Evolutionary conservation across 2,329 filamentous ascomycete species (phyloP).

Genomic region (Truncatella angustata): DNA sequence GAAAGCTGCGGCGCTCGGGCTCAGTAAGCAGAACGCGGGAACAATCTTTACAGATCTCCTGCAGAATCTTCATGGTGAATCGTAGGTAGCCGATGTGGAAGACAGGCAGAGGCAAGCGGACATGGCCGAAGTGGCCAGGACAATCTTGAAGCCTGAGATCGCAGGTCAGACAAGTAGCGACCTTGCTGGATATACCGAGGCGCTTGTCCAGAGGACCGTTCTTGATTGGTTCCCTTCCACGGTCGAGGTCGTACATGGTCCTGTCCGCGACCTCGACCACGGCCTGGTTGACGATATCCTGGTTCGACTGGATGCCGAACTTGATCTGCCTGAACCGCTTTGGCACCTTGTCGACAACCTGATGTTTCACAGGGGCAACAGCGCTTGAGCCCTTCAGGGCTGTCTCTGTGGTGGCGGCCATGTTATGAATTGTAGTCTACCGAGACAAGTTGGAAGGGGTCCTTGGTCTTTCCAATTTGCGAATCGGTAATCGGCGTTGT

Average conservation of each 20-base stretch:
- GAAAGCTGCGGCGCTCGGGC: conserved; percentile 69
- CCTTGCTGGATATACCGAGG: conserved; percentile 79
- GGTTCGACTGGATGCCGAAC: conserved; percentile 91
- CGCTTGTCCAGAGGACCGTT: conserved; percentile 87
- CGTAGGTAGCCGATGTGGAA: conserved; percentile 97
- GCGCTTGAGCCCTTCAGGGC: conserved; percentile 15
- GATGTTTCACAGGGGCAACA: conserved; percentile 65
- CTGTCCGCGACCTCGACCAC: conserved; percentile 94
- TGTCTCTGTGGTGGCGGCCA: conserved; percentile 25
- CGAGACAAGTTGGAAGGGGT: no score
- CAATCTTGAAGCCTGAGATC: conserved; percentile 78
- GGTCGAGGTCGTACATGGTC: conserved; percentile 86
- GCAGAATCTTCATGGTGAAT: conserved; percentile 86
- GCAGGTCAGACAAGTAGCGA: conserved; percentile 77
- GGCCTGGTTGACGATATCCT: conserved; percentile 93
- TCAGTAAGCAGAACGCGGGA: conserved; percentile 81
- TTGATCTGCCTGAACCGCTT: conserved; percentile 92
- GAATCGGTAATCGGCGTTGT: no score
- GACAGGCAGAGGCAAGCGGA: conserved; percentile 83
- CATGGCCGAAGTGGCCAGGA: conserved; percentile 93
- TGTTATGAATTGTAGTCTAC: no score
- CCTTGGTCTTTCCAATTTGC: no score
- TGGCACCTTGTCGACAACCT: conserved; percentile 83
- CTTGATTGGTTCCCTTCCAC: conserved; percentile 70
- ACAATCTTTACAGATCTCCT: conserved; percentile 96